Evolutionary conservation across 257 asterid genomes (phyloP).

Genomic region (Oldenlandia corymbosa): DNA sequence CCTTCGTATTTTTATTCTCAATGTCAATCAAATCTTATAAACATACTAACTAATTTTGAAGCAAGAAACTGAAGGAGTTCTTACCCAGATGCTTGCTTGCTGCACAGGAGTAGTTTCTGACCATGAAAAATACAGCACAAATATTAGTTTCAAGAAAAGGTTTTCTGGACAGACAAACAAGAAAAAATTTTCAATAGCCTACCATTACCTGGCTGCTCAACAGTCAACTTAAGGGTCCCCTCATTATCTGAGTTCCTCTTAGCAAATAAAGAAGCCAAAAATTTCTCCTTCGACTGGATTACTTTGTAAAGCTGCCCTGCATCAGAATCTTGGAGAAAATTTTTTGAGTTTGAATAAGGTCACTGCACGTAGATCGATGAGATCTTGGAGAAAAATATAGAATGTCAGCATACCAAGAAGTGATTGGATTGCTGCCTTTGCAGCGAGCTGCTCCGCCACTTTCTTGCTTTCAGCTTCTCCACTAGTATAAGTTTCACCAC

Average conservation of each 20-base stretch:
- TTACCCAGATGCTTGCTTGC: constrained; percentile 17
- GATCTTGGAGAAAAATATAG: not conserved
- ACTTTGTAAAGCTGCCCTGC: constrained; percentile 21
- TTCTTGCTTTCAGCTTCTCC: constrained; percentile 29
- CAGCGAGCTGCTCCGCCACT: constrained; percentile 31
- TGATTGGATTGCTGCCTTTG: constrained; percentile 23
- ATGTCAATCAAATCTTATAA: no score
- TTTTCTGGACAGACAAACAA: not conserved
- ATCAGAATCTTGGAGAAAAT: constrained; percentile 21
- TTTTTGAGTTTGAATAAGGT: not conserved
- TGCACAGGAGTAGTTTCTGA: constrained; percentile 5
- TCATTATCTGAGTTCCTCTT: not conserved
- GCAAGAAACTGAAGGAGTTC: not conserved
- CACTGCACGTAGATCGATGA: not conserved
- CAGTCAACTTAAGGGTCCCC: not conserved
- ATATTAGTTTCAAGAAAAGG: not conserved
- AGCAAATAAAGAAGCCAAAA: constrained; percentile 8
- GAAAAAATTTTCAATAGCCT: not conserved
- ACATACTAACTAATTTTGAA: not conserved
- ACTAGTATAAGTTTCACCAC: constrained; percentile 23
- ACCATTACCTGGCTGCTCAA: constrained; percentile 7
- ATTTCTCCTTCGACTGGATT: constrained; percentile 23
- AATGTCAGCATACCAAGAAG: constrained; percentile 19
- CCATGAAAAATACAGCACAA: not conserved
- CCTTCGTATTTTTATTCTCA: no score